phyloP scores from a whole-genome alignment of 768 basidiomycete species.

The Mycena latifolia region DNA sequence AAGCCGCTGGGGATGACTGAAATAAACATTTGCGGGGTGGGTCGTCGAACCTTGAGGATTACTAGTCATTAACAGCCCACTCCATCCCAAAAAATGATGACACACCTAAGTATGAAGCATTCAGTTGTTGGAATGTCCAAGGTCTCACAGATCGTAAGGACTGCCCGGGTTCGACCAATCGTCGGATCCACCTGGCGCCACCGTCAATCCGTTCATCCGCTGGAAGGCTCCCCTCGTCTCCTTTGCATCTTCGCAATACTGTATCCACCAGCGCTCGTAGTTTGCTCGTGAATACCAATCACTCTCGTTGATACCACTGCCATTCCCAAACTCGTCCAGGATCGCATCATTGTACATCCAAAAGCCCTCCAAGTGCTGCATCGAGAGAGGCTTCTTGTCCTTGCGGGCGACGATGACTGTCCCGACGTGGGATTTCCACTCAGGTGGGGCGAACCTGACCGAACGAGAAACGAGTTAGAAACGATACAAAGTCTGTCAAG shows the following conservation, averaged over 20 bases:
- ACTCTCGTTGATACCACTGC: background rate
- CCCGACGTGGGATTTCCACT: constrained; percentile 6
- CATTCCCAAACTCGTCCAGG: constrained; percentile 1
- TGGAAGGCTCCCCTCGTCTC: background rate
- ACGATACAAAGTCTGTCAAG: no score
- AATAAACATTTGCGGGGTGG: no score
- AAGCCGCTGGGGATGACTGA: no score
- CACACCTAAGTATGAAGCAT: background rate
- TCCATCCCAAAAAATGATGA: background rate
- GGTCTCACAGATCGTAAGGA: background rate
- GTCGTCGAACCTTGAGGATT: background rate
- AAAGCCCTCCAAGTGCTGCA: constrained; percentile 9
- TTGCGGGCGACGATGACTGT: constrained; percentile 11
- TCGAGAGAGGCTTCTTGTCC: constrained; percentile 6
- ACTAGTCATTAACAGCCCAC: background rate
- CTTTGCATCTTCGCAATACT: background rate
- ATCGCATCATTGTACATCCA: constrained; percentile 14
- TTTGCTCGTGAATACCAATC: background rate
- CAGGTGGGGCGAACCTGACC: constrained; percentile 5
- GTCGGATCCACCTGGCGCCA: background rate
- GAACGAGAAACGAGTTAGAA: no score
- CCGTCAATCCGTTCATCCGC: background rate
- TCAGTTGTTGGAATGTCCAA: background rate
- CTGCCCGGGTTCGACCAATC: background rate
- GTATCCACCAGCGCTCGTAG: background rate